Evolutionary conservation across 768 basidiomycete species (phyloP).

Genomic region (Tricholoma bakamatsutake): DNA sequence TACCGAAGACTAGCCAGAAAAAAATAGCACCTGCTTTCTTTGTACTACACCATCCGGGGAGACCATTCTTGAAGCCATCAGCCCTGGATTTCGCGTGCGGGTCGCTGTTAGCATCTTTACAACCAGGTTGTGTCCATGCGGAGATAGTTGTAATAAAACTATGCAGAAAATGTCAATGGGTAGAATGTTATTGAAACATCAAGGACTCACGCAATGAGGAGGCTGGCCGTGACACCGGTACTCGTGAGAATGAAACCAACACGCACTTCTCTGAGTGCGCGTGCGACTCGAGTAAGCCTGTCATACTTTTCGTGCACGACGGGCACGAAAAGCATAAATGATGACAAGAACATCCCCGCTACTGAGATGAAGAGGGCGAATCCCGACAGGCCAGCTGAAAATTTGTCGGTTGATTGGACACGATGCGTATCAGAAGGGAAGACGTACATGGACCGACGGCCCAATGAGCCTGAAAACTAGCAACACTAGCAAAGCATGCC

Average conservation of each 20-base stretch:
- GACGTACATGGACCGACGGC: constrained; percentile 76
- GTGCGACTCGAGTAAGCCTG: constrained; percentile 68
- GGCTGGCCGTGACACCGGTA: constrained; percentile 54
- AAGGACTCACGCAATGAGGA: constrained; percentile 70
- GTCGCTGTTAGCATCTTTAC: constrained; percentile 79
- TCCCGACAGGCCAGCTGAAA: constrained; percentile 75
- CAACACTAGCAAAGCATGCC: constrained; percentile 88
- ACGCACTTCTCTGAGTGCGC: constrained; percentile 77
- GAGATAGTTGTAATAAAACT: constrained; percentile 77
- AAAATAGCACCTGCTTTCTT: constrained; percentile 90
- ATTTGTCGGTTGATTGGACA: constrained; percentile 12
- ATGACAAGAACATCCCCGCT: constrained; percentile 62
- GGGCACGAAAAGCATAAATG: constrained; percentile 72
- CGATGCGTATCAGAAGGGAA: constrained; percentile 13
- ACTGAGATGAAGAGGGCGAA: constrained; percentile 82
- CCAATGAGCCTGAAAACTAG: constrained; percentile 84
- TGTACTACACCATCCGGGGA: constrained; percentile 83
- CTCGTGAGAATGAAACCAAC: constrained; percentile 80
- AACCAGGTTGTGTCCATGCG: constrained; percentile 86
- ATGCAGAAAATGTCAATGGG: constrained; percentile 3
- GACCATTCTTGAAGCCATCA: constrained; percentile 56
- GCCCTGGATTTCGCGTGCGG: constrained; percentile 65
- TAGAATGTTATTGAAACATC: constrained; percentile 3
- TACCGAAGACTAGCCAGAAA: constrained; percentile 82
- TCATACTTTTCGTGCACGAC: constrained; percentile 85